These are phyloP conservation scores for Verticillium longisporum DNA, from an alignment of 2,329 filamentous ascomycete species.

Conservation along the genomic window DNA sequence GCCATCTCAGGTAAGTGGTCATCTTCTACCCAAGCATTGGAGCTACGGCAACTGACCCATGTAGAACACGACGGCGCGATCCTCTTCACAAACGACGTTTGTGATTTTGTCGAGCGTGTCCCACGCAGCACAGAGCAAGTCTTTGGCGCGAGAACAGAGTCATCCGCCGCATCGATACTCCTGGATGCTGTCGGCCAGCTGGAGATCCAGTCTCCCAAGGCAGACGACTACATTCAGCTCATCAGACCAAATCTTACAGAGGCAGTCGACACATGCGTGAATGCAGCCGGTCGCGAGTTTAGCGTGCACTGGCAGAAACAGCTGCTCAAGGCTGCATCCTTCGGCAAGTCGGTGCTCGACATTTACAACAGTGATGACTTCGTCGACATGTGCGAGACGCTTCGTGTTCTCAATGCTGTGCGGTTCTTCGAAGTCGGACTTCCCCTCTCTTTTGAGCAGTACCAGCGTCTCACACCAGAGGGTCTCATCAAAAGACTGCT, in stretches of 20 bases:
- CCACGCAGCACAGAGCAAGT: slow-evolving; percentile 81
- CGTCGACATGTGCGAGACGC: slow-evolving; percentile 93
- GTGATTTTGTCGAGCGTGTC: slow-evolving; percentile 94
- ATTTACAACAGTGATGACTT: slow-evolving; percentile 98
- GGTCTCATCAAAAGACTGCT: slow-evolving; percentile 79
- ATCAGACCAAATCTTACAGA: slow-evolving; percentile 84
- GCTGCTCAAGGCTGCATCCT: slow-evolving; percentile 90
- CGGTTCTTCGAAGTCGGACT: slow-evolving; percentile 88
- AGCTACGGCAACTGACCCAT: too few species aligned
- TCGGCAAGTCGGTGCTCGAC: slow-evolving; percentile 94
- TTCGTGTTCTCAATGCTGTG: slow-evolving; percentile 87
- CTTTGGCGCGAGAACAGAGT: slow-evolving; percentile 81
- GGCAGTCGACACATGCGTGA: slow-evolving; percentile 89
- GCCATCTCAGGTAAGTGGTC: slow-evolving; percentile 64
- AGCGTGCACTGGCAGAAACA: slow-evolving; percentile 90
- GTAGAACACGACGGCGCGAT: slow-evolving; percentile 75
- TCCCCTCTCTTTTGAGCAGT: slow-evolving; percentile 89
- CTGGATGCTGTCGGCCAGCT: slow-evolving; percentile 88
- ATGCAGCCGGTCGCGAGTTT: slow-evolving; percentile 88
- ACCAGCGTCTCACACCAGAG: slow-evolving; percentile 82
- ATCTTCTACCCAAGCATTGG: too few species aligned
- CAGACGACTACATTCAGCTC: slow-evolving; percentile 94
- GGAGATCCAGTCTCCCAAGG: slow-evolving; percentile 90
- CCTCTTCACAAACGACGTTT: slow-evolving; percentile 86
- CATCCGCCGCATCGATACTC: slow-evolving; percentile 84